Conservation (phyloP, 208 protist genomes). For the Dictyostelium gargantuum region DNA sequence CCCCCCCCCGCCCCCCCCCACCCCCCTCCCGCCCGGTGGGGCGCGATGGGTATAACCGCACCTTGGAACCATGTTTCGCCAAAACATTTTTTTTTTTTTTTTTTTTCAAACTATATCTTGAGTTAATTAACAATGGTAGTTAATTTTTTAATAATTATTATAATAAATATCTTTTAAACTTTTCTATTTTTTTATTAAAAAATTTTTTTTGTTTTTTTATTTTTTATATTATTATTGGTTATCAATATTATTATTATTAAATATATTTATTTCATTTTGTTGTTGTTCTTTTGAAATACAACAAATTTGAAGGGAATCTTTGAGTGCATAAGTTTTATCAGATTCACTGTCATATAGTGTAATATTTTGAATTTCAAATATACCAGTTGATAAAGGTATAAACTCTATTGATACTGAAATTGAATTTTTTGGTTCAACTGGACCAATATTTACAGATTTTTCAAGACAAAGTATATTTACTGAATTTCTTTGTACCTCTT, state of each 20-base stretch:
- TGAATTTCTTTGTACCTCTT: conserved; percentile 27
- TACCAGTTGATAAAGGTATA: conserved; percentile 8
- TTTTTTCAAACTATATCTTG: too few relatives aligned
- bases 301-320: conserved; percentile 27
- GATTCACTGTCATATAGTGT: background rate
- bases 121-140: too few relatives aligned
- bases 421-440: conserved; percentile 15
- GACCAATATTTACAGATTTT: conserved; percentile 37
- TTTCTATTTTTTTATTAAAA: too few relatives aligned
- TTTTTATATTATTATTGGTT: background rate
- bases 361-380: conserved; percentile 55
- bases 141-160: too few relatives aligned
- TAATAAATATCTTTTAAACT: too few relatives aligned
- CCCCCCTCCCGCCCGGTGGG: too few relatives aligned
- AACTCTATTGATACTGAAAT: conserved; percentile 11
- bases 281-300: background rate
- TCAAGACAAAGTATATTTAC: conserved; percentile 19
- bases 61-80: too few relatives aligned
- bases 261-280: background rate
- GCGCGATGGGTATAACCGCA: too few relatives aligned
- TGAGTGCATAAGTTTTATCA: background rate
- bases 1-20: too few relatives aligned
- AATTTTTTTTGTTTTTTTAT: too few relatives aligned
- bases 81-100: too few relatives aligned
- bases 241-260: background rate